phyloP scores from a whole-genome alignment of 2,329 filamentous ascomycete species.

The Xylariales sp. region DNA sequence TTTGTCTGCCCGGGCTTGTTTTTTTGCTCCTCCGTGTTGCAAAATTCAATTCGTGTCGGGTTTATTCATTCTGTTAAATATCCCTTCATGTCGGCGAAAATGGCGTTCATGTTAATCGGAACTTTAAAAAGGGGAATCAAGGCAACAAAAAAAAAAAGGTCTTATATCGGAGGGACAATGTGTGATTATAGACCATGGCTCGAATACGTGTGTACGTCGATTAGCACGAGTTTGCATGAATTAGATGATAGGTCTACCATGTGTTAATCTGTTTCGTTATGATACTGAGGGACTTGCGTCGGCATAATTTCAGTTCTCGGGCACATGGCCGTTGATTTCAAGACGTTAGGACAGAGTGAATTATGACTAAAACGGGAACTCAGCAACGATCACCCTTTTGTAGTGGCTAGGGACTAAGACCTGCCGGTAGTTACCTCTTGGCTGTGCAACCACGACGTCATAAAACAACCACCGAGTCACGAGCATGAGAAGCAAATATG shows the following conservation, averaged over 20 bases:
- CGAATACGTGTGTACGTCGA: neutral
- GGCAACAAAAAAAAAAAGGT: neutral
- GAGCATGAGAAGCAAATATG: neutral
- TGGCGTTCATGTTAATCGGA: constrained; percentile 14
- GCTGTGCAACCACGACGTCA: neutral
- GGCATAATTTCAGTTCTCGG: neutral
- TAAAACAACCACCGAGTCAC: neutral
- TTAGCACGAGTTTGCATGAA: neutral
- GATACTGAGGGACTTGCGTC: too few relatives aligned
- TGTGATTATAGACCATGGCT: neutral
- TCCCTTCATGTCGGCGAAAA: constrained; percentile 3
- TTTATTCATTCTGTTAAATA: neutral
- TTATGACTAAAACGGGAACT: too few relatives aligned
- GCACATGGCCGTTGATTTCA: neutral
- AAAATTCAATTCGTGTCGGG: neutral
- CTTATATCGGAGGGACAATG: neutral
- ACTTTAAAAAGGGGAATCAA: neutral
- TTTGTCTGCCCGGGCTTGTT: neutral
- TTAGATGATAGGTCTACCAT: neutral
- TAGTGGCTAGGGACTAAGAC: neutral
- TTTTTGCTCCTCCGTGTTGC: neutral
- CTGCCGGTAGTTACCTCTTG: constrained; percentile 13
- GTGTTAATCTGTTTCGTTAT: neutral
- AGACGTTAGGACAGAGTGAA: too few relatives aligned
- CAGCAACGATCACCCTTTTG: neutral